Evolutionary conservation across 768 basidiomycete genomes (phyloP).

Genomic region (Auricularia sp.): DNA sequence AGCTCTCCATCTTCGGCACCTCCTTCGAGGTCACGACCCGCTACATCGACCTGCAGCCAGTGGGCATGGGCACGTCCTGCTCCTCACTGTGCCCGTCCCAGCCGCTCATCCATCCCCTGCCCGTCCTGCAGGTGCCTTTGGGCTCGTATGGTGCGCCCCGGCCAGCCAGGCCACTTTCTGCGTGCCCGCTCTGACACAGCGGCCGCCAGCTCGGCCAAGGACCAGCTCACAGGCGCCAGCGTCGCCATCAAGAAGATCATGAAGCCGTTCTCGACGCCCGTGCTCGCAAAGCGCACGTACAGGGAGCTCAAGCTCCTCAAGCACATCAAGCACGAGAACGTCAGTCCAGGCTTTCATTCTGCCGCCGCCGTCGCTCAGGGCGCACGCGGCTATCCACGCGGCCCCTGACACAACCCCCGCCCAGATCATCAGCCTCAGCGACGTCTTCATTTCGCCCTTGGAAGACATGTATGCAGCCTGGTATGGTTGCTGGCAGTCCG

Average conservation of each 20-base stretch:
- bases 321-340: slow-evolving; percentile 98
- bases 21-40: slow-evolving; percentile 98
- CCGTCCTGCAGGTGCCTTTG: slow-evolving; percentile 68
- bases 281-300: slow-evolving; percentile 96
- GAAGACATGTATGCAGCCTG: slow-evolving; percentile 74
- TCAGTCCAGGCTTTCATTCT: slow-evolving; percentile 26
- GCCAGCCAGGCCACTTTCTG: slow-evolving; percentile 1
- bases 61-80: slow-evolving; percentile 82
- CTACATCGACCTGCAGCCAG: slow-evolving; percentile 98
- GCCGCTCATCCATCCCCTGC: background rate
- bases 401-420: background rate
- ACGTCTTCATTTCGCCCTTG: slow-evolving; percentile 99
- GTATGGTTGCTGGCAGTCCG: background rate
- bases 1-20: slow-evolving; percentile 97
- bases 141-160: slow-evolving; percentile 80
- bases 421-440: slow-evolving; percentile 95
- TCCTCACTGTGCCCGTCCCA: background rate
- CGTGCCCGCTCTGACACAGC: slow-evolving; percentile 5
- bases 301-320: slow-evolving; percentile 96
- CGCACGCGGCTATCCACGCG: no score
- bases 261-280: slow-evolving; percentile 99
- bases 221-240: slow-evolving; percentile 85
- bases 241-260: slow-evolving; percentile 99
- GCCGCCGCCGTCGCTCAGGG: no score
- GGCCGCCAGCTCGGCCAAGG: slow-evolving; percentile 70